Evolutionary conservation across 176 grass and related monocot species (phyloP), one percentile per base, ranked within the genome.

Genomic region (Musa acuminata): DNA sequence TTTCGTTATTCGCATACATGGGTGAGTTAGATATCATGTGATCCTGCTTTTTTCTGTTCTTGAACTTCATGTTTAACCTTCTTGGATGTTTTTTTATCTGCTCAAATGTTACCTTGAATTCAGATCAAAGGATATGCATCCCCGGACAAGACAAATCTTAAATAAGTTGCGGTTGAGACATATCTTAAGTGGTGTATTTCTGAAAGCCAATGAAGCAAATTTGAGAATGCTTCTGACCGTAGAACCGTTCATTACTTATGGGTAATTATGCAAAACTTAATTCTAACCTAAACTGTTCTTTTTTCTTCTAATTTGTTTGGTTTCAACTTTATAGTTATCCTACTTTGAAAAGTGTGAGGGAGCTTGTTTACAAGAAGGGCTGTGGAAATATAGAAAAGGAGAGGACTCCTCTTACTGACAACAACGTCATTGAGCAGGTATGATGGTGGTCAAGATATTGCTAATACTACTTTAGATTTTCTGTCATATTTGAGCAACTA

Each of bases 311-410:
- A 26, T 59, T 76, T 59, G 35, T 51, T 53, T 12, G 1, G 20
- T 20, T 23, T 3, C 62, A 13, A 20, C 14, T 72, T 69, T 51
- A 0, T 62, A 99, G 95, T 60, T 91, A 86, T 71, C 91, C 91
- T 1, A 99, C 84, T 63, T 76, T 95, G 80, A 99, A 99, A 87
- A 94, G 87, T 77, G 81, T 89, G 19, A 89, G 87, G 74, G 96
- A 95, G n/a, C 86, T 99, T 12, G 87, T 91, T 67, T 99, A 91
- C 82, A 94, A 89, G 71, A 94, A 94, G 69, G 88, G 95, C 9
- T 80, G 84, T 8, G 91, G 95, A 35, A 87, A 23, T 64, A 53
- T 89, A 0, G 84, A 86, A 49, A 95, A 22, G 22, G 22, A 22
- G 22, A 22, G 22, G 22, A 22, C 22, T 22, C 22, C 22, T 22